A percentile compares a stretch with the other conserved stretches of the same genome.
Conservation (phyloP, 768 basidiomycete species). For the Podaxis pistillaris region DNA sequence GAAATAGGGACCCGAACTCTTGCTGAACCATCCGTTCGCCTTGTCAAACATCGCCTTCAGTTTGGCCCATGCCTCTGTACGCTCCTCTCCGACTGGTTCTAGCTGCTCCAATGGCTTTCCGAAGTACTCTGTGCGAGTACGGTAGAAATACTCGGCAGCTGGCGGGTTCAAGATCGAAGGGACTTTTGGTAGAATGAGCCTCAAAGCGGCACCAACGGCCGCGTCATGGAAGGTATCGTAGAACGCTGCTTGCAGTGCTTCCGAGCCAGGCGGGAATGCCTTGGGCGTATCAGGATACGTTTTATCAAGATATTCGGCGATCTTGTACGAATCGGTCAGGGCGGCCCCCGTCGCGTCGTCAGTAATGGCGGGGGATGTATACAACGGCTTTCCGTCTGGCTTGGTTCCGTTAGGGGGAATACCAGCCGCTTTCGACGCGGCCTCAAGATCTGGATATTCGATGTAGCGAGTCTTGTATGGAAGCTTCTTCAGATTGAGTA, state of each 20-base stretch:
- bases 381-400: background rate
- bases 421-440: slow-evolving; percentile 19
- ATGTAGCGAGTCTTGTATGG: slow-evolving; percentile 46
- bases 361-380: slow-evolving; percentile 23
- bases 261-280: slow-evolving; percentile 19
- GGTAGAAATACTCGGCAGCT: slow-evolving; percentile 4
- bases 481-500: slow-evolving; percentile 32
- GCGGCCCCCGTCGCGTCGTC: slow-evolving; percentile 34
- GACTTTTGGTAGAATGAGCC: background rate
- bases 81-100: background rate
- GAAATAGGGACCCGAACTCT: slow-evolving; percentile 12
- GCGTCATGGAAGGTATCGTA: background rate
- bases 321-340: slow-evolving; percentile 39
- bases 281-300: slow-evolving; percentile 34
- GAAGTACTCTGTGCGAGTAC: background rate
- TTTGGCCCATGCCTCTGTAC: slow-evolving; percentile 15
- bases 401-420: background rate
- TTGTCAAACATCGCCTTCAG: slow-evolving; percentile 22
- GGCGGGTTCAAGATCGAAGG: background rate
- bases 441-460: slow-evolving; percentile 47
- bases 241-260: slow-evolving; percentile 10
- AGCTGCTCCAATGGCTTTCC: slow-evolving; percentile 8
- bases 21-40: slow-evolving; percentile 16
- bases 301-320: slow-evolving; percentile 46
- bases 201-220: background rate